Conservation (phyloP, 2,329 filamentous ascomycete species). For the Alternaria brassicae region DNA sequence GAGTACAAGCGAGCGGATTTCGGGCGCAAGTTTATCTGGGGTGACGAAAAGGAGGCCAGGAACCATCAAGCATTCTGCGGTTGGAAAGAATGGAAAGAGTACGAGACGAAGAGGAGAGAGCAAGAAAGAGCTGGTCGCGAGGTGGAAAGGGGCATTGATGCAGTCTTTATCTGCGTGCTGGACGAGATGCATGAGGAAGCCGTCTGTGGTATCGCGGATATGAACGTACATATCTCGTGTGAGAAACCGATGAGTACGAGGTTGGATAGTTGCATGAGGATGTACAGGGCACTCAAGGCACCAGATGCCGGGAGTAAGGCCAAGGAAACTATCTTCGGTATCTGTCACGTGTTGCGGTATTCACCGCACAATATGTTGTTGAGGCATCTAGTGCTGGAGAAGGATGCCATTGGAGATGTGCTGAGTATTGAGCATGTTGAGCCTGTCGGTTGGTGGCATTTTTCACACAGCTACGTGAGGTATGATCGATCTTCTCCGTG, state of each 20-base stretch:
- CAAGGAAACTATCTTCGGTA: slow-evolving; percentile 71
- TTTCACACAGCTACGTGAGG: slow-evolving; percentile 67
- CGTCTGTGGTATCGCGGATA: slow-evolving; percentile 73
- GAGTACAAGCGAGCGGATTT: slow-evolving; percentile 76
- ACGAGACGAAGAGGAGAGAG: slow-evolving; percentile 69
- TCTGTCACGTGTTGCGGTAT: slow-evolving; percentile 93
- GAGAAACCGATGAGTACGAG: slow-evolving; percentile 92
- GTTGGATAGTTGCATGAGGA: slow-evolving; percentile 77
- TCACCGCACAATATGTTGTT: slow-evolving; percentile 90
- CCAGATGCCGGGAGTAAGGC: background rate
- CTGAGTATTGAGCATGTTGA: slow-evolving; percentile 90
- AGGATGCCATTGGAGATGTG: slow-evolving; percentile 81
- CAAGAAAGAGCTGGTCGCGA: slow-evolving; percentile 42
- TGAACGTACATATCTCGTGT: slow-evolving; percentile 83
- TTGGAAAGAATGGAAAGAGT: slow-evolving; percentile 79
- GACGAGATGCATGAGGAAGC: slow-evolving; percentile 90
- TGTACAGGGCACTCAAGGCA: slow-evolving; percentile 65
- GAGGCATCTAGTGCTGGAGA: slow-evolving; percentile 75
- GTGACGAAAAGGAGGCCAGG: slow-evolving; percentile 50
- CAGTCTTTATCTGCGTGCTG: slow-evolving; percentile 75
- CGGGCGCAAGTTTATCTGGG: slow-evolving; percentile 77
- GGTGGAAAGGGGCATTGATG: slow-evolving; percentile 55
- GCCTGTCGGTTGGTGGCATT: slow-evolving; percentile 97
- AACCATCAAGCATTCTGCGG: slow-evolving; percentile 73
- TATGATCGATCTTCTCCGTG: slow-evolving; percentile 33